Evolutionary conservation across 2,329 filamentous ascomycete genomes (phyloP).

Genomic region (Aspergillus costaricaensis): DNA sequence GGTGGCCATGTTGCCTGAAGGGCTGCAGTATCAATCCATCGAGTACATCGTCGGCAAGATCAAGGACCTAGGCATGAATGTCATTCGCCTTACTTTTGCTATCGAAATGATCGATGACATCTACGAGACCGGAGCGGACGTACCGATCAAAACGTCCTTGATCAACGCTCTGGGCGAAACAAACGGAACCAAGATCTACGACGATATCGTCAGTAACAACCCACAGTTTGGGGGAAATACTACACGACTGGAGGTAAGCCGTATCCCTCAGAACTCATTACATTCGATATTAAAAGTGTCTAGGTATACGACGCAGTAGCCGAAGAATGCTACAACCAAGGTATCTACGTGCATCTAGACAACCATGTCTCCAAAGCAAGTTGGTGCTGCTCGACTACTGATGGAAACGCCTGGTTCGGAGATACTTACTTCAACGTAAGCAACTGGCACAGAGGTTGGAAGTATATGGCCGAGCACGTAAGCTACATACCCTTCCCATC

Average conservation of each 20-base stretch:
- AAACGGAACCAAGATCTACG: slow-evolving; percentile 44
- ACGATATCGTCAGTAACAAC: slow-evolving; percentile 40
- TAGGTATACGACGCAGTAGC: slow-evolving; percentile 64
- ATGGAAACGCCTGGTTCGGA: slow-evolving; percentile 64
- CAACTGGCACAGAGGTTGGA: slow-evolving; percentile 63
- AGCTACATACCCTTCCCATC: slow-evolving; percentile 19
- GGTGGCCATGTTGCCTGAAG: slow-evolving; percentile 38
- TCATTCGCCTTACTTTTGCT: slow-evolving; percentile 43
- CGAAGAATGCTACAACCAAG: slow-evolving; percentile 56
- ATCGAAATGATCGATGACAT: slow-evolving; percentile 48
- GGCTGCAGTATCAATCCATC: slow-evolving; percentile 33
- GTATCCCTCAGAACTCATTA: too few relatives aligned
- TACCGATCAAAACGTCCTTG: slow-evolving; percentile 42
- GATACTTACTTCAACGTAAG: slow-evolving; percentile 59
- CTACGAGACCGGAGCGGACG: slow-evolving; percentile 42
- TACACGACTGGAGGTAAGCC: slow-evolving; percentile 27
- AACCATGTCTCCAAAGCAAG: slow-evolving; percentile 62
- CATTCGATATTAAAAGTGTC: neutral
- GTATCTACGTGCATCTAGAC: slow-evolving; percentile 62
- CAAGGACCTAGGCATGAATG: slow-evolving; percentile 35
- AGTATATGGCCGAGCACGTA: slow-evolving; percentile 63
- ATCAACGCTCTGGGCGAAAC: slow-evolving; percentile 42
- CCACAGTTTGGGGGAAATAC: slow-evolving; percentile 41
- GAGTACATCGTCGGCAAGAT: slow-evolving; percentile 30
- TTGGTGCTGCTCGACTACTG: slow-evolving; percentile 59